These are phyloP conservation scores for Pneumocystis carinii DNA, from an alignment of 1,139 yeast genomes.

Conservation along the genomic window DNA sequence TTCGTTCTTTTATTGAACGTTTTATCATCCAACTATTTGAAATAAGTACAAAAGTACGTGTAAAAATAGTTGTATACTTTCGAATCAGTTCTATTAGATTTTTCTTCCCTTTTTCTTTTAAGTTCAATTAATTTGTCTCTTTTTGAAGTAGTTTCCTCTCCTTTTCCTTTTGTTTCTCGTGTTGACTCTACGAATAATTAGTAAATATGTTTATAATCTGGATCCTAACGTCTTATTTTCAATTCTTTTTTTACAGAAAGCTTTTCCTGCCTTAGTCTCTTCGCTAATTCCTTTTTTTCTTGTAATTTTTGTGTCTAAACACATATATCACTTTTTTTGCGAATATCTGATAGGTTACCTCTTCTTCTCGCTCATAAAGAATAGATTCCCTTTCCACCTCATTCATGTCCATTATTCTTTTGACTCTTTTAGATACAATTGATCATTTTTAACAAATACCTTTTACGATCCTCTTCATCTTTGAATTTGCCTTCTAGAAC, in stretches of 20 bases:
- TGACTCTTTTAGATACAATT: neutral
- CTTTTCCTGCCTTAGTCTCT: conserved; percentile 51
- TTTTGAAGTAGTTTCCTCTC: conserved; percentile 26
- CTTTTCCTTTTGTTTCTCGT: conserved; percentile 18
- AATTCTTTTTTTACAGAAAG: conserved; percentile 7
- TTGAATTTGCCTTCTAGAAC: conserved; percentile 87
- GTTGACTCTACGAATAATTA: conserved; percentile 1
- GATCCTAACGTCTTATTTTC: conserved; percentile 22
- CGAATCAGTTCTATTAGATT: conserved; percentile 18
- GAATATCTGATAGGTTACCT: conserved; percentile 36
- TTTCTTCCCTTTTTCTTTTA: conserved; percentile 66
- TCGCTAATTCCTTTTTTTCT: conserved; percentile 67
- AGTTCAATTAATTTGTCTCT: conserved; percentile 61
- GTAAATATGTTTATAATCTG: neutral
- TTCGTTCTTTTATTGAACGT: conserved; percentile 20
- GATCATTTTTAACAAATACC: conserved; percentile 14
- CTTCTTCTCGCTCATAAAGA: conserved; percentile 82
- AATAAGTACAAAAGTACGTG: conserved; percentile 21
- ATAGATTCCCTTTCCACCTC: conserved; percentile 86
- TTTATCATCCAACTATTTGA: conserved; percentile 28
- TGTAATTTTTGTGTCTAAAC: conserved; percentile 38
- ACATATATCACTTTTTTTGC: neutral
- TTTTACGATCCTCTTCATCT: conserved; percentile 60
- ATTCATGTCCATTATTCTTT: conserved; percentile 51
- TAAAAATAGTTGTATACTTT: conserved; percentile 17